Base-by-base conservation (phyloP, 2,329 filamentous ascomycete species). In the Knufia petricola region DNA sequence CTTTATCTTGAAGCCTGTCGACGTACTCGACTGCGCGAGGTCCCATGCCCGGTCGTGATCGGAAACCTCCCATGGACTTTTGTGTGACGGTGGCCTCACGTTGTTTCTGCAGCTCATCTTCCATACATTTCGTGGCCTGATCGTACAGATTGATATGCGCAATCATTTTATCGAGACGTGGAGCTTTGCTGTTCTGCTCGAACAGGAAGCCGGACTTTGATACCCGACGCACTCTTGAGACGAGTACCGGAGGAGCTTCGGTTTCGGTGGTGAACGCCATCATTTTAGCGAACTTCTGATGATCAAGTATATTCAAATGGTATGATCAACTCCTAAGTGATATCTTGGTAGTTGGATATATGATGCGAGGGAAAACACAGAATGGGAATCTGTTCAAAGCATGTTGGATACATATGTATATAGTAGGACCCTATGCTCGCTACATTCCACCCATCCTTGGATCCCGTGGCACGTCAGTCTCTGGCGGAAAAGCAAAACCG, bases 131-230 rank as follows among this genome's bases (percentile, higher is more conserved):
- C 24, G 44, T 47, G 19, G 44, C 39, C 13, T 47, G 36, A 24
- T 47, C 44, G 34, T 21, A 47, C 12, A 47, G 44, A 19, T 39
- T 47, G 13, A 47, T 32, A 23, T 47, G 44, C n/a, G 44, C 44
- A 39, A 47, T 47, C 44, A 47, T 47, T 24, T 47, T 47, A 21
- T 47, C 44, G 12, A 47, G 44, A 7, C 44, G 32, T 19, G 44
- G 44, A 4, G 20, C 38, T 13, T 30, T 47, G 20, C 34, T 38
- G 20, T 19, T 26, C 10, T 32, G 15, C 23, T 47, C 44, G 15
- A 10, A 38, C 12, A 34, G 13, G 44, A 47, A 47, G 19, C 30
- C 30, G 24, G 44, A 47, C 15, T 47, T 47, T 9, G 44, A 47
- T 3, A 39, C 8, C 8, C 44, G 44, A 20, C 44, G 44, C 20